Percentiles rank a stretch among this genome's conserved stretches.
Conservation (phyloP, 176 grass and related monocot species). For the Oryza rufipogon region DNA sequence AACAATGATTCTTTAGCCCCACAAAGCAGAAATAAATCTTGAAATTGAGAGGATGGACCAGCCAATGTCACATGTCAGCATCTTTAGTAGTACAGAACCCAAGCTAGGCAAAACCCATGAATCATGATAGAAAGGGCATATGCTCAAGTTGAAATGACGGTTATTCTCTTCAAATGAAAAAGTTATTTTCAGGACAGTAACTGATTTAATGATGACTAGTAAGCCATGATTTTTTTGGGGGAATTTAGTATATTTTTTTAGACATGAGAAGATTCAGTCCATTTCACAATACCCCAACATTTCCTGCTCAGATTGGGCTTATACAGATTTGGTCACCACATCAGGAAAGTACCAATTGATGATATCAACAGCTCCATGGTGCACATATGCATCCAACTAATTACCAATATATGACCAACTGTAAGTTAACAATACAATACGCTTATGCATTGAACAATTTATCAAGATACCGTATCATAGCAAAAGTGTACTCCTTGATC, state of each 20-base stretch:
- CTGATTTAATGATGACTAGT: background rate
- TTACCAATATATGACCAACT: background rate
- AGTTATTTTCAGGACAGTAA: slow-evolving; percentile 5
- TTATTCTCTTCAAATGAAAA: background rate
- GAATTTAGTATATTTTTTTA: too few relatives aligned
- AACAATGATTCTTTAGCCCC: background rate
- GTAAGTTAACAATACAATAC: background rate
- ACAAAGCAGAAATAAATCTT: slow-evolving; percentile 31
- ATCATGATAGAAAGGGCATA: slow-evolving; percentile 13
- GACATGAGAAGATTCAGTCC: background rate
- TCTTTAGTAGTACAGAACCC: slow-evolving; percentile 26
- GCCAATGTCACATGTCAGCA: background rate
- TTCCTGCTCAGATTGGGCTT: background rate
- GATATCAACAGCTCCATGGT: background rate
- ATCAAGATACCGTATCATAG: slow-evolving; percentile 13
- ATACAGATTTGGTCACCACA: slow-evolving; percentile 5
- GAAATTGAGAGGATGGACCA: slow-evolving; percentile 45
- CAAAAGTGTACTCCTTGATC: slow-evolving; percentile 30
- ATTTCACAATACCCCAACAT: background rate
- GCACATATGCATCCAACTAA: slow-evolving; percentile 2
- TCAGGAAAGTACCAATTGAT: background rate
- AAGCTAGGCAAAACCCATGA: slow-evolving; percentile 28
- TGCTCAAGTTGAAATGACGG: slow-evolving; percentile 17
- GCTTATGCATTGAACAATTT: background rate
- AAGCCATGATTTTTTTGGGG: background rate